phyloP scores from a whole-genome alignment of 2,329 filamentous ascomycete genomes.

The Diaporthe helianthi region DNA sequence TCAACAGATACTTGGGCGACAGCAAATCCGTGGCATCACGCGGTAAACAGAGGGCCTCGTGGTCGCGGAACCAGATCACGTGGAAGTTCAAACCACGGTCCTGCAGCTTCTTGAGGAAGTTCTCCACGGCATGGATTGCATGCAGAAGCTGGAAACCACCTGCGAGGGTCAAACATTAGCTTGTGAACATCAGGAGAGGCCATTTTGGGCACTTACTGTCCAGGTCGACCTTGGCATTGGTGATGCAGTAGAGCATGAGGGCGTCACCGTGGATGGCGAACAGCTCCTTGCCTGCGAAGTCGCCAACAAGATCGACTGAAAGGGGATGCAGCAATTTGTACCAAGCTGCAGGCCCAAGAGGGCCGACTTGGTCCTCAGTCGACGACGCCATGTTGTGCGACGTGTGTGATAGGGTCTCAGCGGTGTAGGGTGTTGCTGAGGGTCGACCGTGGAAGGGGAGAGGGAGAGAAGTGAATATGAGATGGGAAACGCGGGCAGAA shows the following conservation, averaged over 20 bases:
- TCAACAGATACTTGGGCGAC: conserved; percentile 63
- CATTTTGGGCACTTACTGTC: conserved; percentile 46
- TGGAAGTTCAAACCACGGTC: conserved; percentile 74
- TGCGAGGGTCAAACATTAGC: conserved; percentile 36
- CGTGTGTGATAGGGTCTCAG: background rate
- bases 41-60: conserved; percentile 64
- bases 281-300: conserved; percentile 76
- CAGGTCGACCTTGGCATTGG: conserved; percentile 70
- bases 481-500: background rate
- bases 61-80: conserved; percentile 70
- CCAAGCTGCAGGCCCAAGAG: conserved; percentile 29
- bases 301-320: conserved; percentile 72
- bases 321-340: conserved; percentile 38
- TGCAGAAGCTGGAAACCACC: conserved; percentile 75
- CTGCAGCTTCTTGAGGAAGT: conserved; percentile 65
- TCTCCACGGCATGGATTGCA: conserved; percentile 72
- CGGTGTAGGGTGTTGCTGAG: background rate
- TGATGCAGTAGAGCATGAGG: conserved; percentile 69
- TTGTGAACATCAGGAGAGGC: background rate
- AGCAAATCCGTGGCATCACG: conserved; percentile 40
- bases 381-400: conserved; percentile 23
- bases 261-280: conserved; percentile 79
- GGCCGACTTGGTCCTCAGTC: background rate
- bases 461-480: background rate
- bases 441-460: background rate